Evolutionary conservation across 2,329 filamentous ascomycete genomes (phyloP), one percentile per base, ranked within the genome.

Genomic region (Pseudocercospora fijiensis): DNA sequence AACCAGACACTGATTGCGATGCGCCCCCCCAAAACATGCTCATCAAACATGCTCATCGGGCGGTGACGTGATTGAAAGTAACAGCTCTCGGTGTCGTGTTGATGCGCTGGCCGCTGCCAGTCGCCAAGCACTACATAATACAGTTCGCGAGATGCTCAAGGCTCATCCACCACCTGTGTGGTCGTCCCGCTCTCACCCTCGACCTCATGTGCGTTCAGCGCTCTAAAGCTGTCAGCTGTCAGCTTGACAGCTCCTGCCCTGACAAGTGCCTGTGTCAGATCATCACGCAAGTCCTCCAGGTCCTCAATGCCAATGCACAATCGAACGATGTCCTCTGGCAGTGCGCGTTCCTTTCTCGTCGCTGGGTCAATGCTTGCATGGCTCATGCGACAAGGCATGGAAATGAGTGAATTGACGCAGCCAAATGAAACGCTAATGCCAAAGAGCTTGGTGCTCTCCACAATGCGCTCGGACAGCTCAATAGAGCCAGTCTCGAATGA

Each of bases 311-410:
- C 95, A 51, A 99, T 92, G 75, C 95, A 99, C 61, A 99, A 79
- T 61, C 95, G 86, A 72, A 99, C 98, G 65, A 99, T 90, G 76
- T 99, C 95, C 79, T 99, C 95, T 10, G 95, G 95, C 88, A 99
- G 90, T 69, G 94, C 89, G 68, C 93, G 86, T 80, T 96, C 92
- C 72, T 87, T 84, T 70, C 95, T 84, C 58, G 93, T 98, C 82
- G 96, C 96, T 64, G 92, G 91, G 75, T 98, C 95, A 74, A 99
- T 99, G 76, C 92, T 96, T 43, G 95, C 95, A 79, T 99, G 95
- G 79, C 94, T 98, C 96, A 99, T 99, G 74, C 94, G 92, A 80
- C 95, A 99, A 8, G 95, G 94, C 94, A 99, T 97, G 81, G 93
- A 97, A 78, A 99, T 99, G 77, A 99, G 82, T 76, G 91, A 96